Evolutionary conservation across 345 rosid genomes (phyloP).

Genomic region (Arabidopsis arenosa): DNA sequence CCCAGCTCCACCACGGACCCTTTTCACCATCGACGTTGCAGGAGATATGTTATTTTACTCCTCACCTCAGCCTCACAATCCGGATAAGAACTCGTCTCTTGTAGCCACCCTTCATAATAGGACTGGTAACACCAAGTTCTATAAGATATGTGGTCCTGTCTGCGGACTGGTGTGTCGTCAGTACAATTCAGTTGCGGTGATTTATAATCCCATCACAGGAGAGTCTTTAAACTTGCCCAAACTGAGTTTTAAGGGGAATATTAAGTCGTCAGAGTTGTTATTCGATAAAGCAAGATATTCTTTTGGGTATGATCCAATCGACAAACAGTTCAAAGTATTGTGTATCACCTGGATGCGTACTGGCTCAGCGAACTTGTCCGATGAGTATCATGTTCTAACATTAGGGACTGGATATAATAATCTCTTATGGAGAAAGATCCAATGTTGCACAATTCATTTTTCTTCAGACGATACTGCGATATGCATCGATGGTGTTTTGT

Average conservation of each 20-base stretch:
- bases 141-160: too few species aligned
- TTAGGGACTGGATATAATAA: background rate
- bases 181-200: too few species aligned
- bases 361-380: background rate
- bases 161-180: too few species aligned
- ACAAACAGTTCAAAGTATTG: too few species aligned
- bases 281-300: too few species aligned
- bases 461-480: background rate
- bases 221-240: too few species aligned
- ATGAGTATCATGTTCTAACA: background rate
- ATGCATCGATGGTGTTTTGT: conserved; percentile 7
- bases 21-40: background rate
- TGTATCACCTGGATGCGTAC: too few species aligned
- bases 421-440: background rate
- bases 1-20: background rate
- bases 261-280: too few species aligned
- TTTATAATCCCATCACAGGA: too few species aligned
- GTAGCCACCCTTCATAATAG: background rate
- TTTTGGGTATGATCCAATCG: too few species aligned
- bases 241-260: too few species aligned
- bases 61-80: background rate
- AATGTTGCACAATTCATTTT: background rate
- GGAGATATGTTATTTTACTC: background rate
- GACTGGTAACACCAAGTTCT: too few species aligned
- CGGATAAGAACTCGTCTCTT: background rate